These are phyloP conservation scores for Protea cynaroides DNA, from an alignment of 164 flowering plant genomes.

Conservation along the genomic window DNA sequence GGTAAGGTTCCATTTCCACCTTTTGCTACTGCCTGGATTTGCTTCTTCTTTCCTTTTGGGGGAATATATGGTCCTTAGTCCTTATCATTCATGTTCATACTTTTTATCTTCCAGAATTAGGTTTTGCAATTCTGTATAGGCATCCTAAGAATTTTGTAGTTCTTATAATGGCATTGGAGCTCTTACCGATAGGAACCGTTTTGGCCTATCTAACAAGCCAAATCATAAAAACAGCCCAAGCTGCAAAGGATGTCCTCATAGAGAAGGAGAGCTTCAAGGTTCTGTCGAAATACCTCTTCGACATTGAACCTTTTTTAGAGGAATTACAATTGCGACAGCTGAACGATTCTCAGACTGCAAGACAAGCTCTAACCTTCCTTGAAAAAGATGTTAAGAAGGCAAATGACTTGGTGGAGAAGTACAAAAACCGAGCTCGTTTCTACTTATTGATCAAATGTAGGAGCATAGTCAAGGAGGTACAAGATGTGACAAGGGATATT, in stretches of 20 bases:
- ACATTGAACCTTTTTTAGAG: constrained; percentile 49
- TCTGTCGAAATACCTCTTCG: constrained; percentile 48
- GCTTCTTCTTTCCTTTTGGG: no score
- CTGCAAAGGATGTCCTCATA: constrained; percentile 56
- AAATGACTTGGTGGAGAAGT: constrained; percentile 53
- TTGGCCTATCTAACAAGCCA: constrained; percentile 47
- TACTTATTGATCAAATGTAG: constrained; percentile 57
- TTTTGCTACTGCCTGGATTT: no score
- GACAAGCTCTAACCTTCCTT: constrained; percentile 46
- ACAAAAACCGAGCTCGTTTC: constrained; percentile 52
- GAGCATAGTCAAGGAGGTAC: constrained; percentile 53
- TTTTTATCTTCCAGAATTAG: not conserved
- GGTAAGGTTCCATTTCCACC: no score
- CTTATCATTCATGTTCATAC: no score
- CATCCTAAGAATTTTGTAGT: not conserved
- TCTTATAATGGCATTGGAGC: constrained; percentile 26
- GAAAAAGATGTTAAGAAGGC: constrained; percentile 58
- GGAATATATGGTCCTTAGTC: no score
- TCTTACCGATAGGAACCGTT: constrained; percentile 62
- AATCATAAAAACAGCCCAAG: constrained; percentile 54
- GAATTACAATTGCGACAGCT: constrained; percentile 47
- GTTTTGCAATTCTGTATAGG: not conserved
- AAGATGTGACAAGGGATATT: constrained; percentile 55
- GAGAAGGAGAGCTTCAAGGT: constrained; percentile 65
- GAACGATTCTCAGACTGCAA: constrained; percentile 57